phyloP scores from a whole-genome alignment of 2,329 filamentous ascomycete species.

The Chrysosporium keratinophilum region DNA sequence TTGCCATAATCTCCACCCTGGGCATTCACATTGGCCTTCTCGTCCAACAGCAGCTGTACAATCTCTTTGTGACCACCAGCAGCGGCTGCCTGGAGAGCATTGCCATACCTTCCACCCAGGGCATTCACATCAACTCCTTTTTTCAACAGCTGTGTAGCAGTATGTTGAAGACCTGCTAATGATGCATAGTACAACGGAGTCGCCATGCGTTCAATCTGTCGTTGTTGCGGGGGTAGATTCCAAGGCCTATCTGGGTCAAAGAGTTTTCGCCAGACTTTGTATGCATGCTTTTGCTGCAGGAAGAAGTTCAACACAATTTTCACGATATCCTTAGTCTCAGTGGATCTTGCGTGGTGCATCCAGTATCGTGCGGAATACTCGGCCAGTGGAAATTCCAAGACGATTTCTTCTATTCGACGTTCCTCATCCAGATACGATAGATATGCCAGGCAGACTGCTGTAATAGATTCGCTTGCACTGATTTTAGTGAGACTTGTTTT shows the following conservation, averaged over 20 bases:
- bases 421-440: conserved; percentile 11
- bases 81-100: conserved; percentile 15
- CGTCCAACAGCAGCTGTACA: conserved; percentile 17
- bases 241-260: not conserved
- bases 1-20: conserved; percentile 20
- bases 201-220: too few relatives aligned
- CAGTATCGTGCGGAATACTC: conserved; percentile 16
- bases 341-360: conserved; percentile 14
- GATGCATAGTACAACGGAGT: not conserved
- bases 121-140: conserved; percentile 14
- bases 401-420: not conserved
- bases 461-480: too few relatives aligned
- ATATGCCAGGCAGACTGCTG: conserved; percentile 14
- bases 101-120: conserved; percentile 6
- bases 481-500: too few relatives aligned
- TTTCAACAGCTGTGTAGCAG: conserved; percentile 11
- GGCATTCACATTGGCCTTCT: conserved; percentile 40
- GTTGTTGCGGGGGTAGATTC: too few relatives aligned
- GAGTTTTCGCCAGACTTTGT: conserved; percentile 10
- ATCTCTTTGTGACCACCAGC: conserved; percentile 7
- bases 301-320: conserved; percentile 15
- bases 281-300: conserved; percentile 7
- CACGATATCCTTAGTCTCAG: conserved; percentile 12
- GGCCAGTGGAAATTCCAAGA: conserved; percentile 13
- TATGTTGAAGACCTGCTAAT: not conserved